Evolutionary conservation across 208 protist species (phyloP), one percentile per base, ranked within the genome.

Genomic region (Wallacemonas sp.): DNA sequence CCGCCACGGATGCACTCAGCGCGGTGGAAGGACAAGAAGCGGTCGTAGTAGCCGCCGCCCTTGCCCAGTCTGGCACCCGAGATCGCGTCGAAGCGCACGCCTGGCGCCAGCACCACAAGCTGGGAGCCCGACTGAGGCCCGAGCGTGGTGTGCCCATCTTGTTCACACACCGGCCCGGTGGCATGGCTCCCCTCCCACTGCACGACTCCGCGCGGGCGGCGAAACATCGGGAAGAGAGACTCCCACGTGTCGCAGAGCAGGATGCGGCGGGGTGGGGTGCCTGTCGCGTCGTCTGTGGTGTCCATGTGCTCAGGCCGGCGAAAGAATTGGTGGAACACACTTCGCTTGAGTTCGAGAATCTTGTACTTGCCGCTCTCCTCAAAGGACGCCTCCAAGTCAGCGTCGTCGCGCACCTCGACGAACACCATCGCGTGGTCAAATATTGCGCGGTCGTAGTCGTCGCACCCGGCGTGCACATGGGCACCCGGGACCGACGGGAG

Each of bases 31-130:
- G 28, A 26, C 12, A 94, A 72, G 49, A 96, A 96, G 18, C 84
- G 74, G 69, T 96, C 91, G 74, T 96, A 96, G 74, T 82, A 96
- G 22, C 91, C 91, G 36, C 91, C 75, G n/a, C 91, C 91, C 42
- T 94, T 94, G 45, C 91, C 91, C 0, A 94, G 70, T 3, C 91
- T 72, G 1, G 31, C 48, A 0, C 87, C 86, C 7, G 70, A 76
- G n/a, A 57, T 16, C 20, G 26, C 20, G 59, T 84, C 68, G 65
- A 96, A 96, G 42, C 73, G 63, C 22, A 94, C 88, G 4, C 88
- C 88, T n/a, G 91, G 87, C 3, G 79, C 46, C 11, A 96, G 65
- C 23, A 92, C 79, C 12, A 96, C 25, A 20, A 84, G 39, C 57
- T 45, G 38, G 25, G 26, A 50, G 11, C 39, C 42, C 10, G 7